Evolutionary conservation across 1,284 basidiomycete genomes (phyloP).

Genomic region (Coniferiporia sulphurascens): DNA sequence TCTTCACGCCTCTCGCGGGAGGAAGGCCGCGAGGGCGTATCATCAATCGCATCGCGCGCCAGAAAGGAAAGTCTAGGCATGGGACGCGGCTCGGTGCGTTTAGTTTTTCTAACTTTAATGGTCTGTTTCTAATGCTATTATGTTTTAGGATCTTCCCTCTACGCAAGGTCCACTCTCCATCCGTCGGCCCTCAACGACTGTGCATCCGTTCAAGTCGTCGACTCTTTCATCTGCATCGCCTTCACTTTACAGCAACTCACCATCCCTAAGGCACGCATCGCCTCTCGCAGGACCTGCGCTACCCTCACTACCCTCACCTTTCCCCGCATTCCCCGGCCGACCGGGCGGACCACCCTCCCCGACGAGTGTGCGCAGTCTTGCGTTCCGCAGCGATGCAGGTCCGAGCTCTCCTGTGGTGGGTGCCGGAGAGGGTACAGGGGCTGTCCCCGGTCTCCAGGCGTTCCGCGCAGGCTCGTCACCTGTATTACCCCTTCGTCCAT

Average conservation of each 20-base stretch:
- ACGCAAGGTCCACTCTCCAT: slow-evolving; percentile 45
- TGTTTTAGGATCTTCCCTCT: slow-evolving; percentile 32
- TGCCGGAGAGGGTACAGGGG: not conserved
- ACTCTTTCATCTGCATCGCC: slow-evolving; percentile 55
- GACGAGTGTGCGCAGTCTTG: not conserved
- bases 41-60: slow-evolving; percentile 34
- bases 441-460: not conserved
- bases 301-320: slow-evolving; percentile 5
- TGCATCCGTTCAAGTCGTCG: slow-evolving; percentile 65
- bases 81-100: slow-evolving; percentile 32
- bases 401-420: slow-evolving; percentile 3
- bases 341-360: slow-evolving; percentile 12
- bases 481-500: slow-evolving; percentile 33
- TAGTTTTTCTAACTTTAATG: slow-evolving; percentile 1
- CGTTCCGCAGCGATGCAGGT: slow-evolving; percentile 6
- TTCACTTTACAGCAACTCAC: slow-evolving; percentile 33
- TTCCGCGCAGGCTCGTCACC: slow-evolving; percentile 32
- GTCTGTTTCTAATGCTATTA: not conserved
- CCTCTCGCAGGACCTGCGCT: slow-evolving; percentile 13
- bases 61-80: slow-evolving; percentile 38
- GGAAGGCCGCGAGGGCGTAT: slow-evolving; percentile 31
- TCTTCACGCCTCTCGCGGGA: slow-evolving; percentile 34
- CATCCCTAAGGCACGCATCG: slow-evolving; percentile 3
- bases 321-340: slow-evolving; percentile 10
- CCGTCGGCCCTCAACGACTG: slow-evolving; percentile 45